Evolutionary conservation across 139 green algal genomes (phyloP), one percentile per base, ranked within the genome.

Genomic region (Auxenochlorella pyrenoidosa): DNA sequence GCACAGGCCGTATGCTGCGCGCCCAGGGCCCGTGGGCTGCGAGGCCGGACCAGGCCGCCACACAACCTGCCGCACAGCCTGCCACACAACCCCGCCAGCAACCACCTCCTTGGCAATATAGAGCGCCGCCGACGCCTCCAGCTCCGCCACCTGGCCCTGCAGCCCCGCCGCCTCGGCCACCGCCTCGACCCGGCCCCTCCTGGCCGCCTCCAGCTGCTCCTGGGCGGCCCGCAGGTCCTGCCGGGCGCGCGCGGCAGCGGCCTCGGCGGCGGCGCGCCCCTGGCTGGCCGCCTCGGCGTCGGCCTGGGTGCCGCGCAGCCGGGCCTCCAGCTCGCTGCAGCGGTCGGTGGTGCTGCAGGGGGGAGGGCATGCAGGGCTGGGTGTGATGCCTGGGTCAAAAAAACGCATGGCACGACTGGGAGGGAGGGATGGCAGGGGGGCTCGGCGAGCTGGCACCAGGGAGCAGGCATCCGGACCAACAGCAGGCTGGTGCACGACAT

Each of bases 31-130:
- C n/a, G n/a, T n/a, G n/a, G n/a, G n/a, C n/a, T n/a, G n/a, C n/a
- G n/a, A n/a, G n/a, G n/a, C n/a, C n/a, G n/a, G n/a, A n/a, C n/a
- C n/a, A n/a, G n/a, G n/a, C n/a, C n/a, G n/a, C n/a, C n/a, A n/a
- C n/a, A n/a, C n/a, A n/a, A n/a, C n/a, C n/a, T n/a, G n/a, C n/a
- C n/a, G n/a, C n/a, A n/a, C n/a, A n/a, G n/a, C n/a, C n/a, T n/a
- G n/a, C n/a, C n/a, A n/a, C n/a, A n/a, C n/a, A n/a, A n/a, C n/a
- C n/a, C n/a, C n/a, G n/a, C n/a, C n/a, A n/a, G n/a, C n/a, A n/a
- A n/a, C n/a, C 63, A 83, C 88, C 88, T 89, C 84, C 36, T 91
- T 88, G 19, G 88, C 88, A 26, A 91, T 88, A 44, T 89, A 84
- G 51, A 91, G 70, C 54, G 88, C 88, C 41, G 70, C 41, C 43